Evolutionary conservation across 495 filamentous ascomycete species (phyloP).

Genomic region (Xylaria scruposa): DNA sequence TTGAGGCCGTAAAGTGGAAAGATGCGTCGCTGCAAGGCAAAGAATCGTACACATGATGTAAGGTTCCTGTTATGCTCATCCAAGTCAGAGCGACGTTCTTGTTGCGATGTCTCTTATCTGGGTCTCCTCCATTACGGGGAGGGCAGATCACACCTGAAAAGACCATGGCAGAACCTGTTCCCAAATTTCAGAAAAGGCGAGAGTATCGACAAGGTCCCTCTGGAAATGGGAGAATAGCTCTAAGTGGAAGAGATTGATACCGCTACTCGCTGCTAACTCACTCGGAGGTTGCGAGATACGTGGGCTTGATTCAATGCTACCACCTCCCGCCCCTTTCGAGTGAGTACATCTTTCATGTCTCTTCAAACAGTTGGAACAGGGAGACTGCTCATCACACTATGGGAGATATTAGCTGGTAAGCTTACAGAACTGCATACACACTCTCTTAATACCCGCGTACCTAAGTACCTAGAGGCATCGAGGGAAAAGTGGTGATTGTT

Average conservation of each 20-base stretch:
- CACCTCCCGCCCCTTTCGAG: not conserved
- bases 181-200: slow-evolving; percentile 38
- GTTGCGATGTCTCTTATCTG: not conserved
- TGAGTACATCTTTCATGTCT: slow-evolving; percentile 18
- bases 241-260: slow-evolving; percentile 40
- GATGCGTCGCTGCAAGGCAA: slow-evolving; percentile 37
- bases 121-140: not conserved
- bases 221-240: slow-evolving; percentile 42
- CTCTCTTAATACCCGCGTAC: not conserved
- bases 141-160: slow-evolving; percentile 21
- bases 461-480: not conserved
- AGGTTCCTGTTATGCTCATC: slow-evolving; percentile 26
- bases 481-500: not conserved
- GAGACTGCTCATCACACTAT: slow-evolving; percentile 27
- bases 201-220: slow-evolving; percentile 31
- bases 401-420: not conserved
- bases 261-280: not conserved
- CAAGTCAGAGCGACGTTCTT: not conserved
- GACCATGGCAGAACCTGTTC: slow-evolving; percentile 35
- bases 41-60: slow-evolving; percentile 40
- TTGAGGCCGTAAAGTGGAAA: slow-evolving; percentile 29
- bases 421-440: not conserved
- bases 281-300: not conserved
- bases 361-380: slow-evolving; percentile 27
- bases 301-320: not conserved